Evolutionary conservation across 192 early-diverging fungal species (phyloP).

Genomic region (Linnemannia elongata): DNA sequence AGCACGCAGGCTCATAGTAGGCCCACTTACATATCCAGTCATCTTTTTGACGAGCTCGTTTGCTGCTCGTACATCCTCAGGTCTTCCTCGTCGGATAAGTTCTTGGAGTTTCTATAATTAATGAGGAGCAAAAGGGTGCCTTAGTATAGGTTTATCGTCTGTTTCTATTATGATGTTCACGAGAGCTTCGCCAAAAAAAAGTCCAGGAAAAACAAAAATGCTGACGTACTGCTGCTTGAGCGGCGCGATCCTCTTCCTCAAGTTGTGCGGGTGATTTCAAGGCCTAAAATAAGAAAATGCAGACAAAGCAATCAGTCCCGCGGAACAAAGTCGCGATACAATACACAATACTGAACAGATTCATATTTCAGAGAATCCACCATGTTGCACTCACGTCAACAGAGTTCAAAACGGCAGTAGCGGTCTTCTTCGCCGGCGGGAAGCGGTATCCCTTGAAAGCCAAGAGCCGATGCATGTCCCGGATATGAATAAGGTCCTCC

Average conservation of each 20-base stretch:
- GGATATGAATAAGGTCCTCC: slow-evolving; percentile 93
- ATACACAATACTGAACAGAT: neutral
- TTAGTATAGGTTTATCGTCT: neutral
- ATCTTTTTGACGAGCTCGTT: slow-evolving; percentile 99
- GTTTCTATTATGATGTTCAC: no score
- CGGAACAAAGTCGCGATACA: slow-evolving; percentile 8
- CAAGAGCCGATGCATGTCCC: slow-evolving; percentile 94
- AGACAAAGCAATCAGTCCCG: slow-evolving; percentile 22
- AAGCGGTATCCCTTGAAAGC: slow-evolving; percentile 90
- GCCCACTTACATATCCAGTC: slow-evolving; percentile 87
- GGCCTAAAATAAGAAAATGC: slow-evolving; percentile 56
- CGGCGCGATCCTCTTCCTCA: slow-evolving; percentile 93
- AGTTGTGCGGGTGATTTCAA: slow-evolving; percentile 94
- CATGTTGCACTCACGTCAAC: slow-evolving; percentile 50
- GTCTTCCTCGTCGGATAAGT: slow-evolving; percentile 93
- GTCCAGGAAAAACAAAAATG: neutral
- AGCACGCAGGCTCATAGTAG: neutral
- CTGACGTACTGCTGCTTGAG: slow-evolving; percentile 79
- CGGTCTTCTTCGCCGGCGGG: slow-evolving; percentile 72
- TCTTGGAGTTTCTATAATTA: slow-evolving; percentile 90
- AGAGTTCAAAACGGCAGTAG: slow-evolving; percentile 75
- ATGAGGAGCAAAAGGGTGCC: neutral
- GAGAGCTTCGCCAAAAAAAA: neutral
- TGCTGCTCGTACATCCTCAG: slow-evolving; percentile 93
- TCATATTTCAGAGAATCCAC: neutral